Percentiles rank a stretch among this genome's conserved stretches.
These are phyloP conservation scores for Macadamia integrifolia DNA, from an alignment of 164 flowering plant species.

Conservation along the genomic window DNA sequence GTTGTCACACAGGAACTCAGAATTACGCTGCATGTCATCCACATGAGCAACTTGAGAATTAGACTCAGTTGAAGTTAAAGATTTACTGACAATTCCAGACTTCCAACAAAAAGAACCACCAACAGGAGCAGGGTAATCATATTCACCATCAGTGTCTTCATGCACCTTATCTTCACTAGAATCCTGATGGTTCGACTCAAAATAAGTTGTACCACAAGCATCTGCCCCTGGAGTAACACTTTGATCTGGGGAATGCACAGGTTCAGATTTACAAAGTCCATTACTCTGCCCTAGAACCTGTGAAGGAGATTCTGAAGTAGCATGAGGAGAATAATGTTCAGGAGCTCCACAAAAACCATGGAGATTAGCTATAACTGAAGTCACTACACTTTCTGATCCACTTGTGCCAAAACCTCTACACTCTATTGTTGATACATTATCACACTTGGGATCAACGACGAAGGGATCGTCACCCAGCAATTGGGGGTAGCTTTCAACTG, in stretches of 20 bases:
- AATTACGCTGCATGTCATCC: neutral
- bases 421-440: no score
- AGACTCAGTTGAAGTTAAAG: neutral
- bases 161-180: constrained; percentile 3
- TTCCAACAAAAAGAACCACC: neutral
- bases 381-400: neutral
- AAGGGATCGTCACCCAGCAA: no score
- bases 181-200: neutral
- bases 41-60: neutral
- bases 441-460: no score
- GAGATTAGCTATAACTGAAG: neutral
- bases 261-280: neutral
- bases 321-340: neutral
- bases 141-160: neutral
- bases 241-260: neutral
- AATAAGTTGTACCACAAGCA: no score
- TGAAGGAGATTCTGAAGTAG: constrained; percentile 3
- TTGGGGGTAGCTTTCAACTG: no score
- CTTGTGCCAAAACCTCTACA: no score
- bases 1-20: neutral
- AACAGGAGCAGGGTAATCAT: neutral
- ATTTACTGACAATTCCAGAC: neutral
- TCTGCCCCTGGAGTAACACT: neutral
- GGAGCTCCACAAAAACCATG: constrained; percentile 2
- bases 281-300: neutral